A percentile compares a stretch with the other conserved stretches of the same genome.
These are phyloP conservation scores for Yarrowia sp. DNA, from an alignment of 805 yeast species.

Conservation along the genomic window DNA sequence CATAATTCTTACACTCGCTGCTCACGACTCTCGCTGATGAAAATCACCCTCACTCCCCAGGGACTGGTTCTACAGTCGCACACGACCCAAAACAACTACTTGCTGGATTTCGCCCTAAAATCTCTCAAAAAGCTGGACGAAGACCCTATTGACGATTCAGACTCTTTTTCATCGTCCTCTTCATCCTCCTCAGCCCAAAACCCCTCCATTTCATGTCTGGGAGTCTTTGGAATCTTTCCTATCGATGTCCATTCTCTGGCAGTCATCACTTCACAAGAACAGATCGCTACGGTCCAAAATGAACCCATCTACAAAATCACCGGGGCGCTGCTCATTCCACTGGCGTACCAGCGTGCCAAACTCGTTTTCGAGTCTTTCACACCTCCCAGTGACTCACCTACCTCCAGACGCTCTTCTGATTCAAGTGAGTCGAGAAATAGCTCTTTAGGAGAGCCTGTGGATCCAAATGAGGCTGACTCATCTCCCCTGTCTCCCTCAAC, in stretches of 20 bases:
- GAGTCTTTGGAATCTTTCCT: conserved; percentile 27
- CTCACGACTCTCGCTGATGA: not conserved
- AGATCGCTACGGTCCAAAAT: conserved; percentile 9
- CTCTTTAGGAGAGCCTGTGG: not conserved
- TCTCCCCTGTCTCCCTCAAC: conserved; percentile 9
- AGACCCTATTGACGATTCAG: too few species aligned
- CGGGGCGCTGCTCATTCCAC: conserved; percentile 11
- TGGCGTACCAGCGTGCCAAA: conserved; percentile 12
- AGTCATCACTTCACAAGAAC: conserved; percentile 16
- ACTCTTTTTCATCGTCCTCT: too few species aligned
- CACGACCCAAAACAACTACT: not conserved
- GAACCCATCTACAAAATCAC: conserved; percentile 22
- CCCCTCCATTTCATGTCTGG: not conserved
- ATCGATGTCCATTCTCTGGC: conserved; percentile 29
- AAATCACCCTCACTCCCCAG: conserved; percentile 10
- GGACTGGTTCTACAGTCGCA: conserved; percentile 25
- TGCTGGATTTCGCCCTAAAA: conserved; percentile 14
- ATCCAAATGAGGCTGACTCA: not conserved
- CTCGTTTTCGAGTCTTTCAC: not conserved
- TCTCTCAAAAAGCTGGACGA: conserved; percentile 2
- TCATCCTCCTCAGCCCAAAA: too few species aligned
- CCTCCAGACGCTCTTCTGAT: not conserved
- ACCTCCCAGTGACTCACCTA: not conserved
- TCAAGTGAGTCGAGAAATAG: not conserved
- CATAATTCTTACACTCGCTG: not conserved